Conservation (phyloP, 73 alveolate genomes). For the Breviolum minutum region DNA sequence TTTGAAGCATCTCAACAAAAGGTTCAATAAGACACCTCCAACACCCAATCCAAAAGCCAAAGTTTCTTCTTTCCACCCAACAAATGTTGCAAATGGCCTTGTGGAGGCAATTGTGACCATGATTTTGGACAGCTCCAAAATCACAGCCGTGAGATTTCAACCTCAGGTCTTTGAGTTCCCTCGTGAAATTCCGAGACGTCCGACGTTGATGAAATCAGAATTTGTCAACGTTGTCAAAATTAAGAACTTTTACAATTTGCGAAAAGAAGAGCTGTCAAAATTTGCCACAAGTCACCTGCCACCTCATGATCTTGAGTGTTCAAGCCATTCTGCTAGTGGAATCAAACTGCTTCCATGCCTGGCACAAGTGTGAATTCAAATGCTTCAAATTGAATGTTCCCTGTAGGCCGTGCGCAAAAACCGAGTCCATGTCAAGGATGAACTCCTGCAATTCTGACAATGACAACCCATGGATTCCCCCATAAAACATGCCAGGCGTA, state of each 20-base stretch:
- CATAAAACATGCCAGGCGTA: neutral
- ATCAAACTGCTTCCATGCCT: constrained; percentile 5
- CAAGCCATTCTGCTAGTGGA: constrained; percentile 28
- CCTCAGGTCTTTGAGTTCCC: constrained; percentile 12
- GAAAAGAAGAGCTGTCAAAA: too few species aligned
- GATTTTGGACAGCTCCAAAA: constrained; percentile 53
- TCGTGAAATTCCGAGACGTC: neutral
- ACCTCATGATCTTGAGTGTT: too few species aligned
- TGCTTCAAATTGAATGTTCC: neutral
- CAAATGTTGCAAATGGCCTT: neutral
- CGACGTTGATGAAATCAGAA: too few species aligned
- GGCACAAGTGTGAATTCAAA: neutral
- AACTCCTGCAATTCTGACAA: too few species aligned
- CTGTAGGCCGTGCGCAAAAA: neutral
- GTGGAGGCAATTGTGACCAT: constrained; percentile 74
- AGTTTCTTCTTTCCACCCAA: neutral
- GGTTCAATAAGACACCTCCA: too few species aligned
- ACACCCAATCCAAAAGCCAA: too few species aligned
- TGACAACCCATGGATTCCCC: neutral
- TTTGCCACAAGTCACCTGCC: too few species aligned
- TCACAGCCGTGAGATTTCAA: constrained; percentile 51
- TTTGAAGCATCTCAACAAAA: too few species aligned
- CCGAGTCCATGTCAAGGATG: too few species aligned
- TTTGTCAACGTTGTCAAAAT: too few species aligned
- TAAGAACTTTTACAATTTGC: too few species aligned